Conservation (phyloP, 169 alveolate species). For the Eimeria falciformis region DNA sequence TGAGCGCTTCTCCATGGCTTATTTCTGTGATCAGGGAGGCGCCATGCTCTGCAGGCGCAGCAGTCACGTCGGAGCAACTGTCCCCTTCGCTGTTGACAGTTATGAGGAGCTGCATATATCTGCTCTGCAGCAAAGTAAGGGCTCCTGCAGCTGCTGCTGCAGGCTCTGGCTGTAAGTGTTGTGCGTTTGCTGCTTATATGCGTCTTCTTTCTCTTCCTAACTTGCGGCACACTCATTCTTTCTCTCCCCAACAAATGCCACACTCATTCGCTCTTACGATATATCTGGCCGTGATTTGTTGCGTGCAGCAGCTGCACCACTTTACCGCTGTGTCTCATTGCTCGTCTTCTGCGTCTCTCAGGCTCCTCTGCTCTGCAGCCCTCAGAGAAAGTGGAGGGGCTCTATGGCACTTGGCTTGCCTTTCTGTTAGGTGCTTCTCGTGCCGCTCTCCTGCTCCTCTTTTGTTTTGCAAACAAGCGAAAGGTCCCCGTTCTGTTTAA, state of each 20-base stretch:
- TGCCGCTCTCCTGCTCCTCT: conserved; percentile 45
- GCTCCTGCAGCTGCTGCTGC: conserved; percentile 35
- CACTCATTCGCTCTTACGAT: too few species aligned
- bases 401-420: background rate
- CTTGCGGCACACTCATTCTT: too few species aligned
- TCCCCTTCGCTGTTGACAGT: background rate
- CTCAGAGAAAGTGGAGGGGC: conserved; percentile 7
- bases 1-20: conserved; percentile 6
- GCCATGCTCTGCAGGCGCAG: conserved; percentile 37
- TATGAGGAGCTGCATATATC: background rate
- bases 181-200: background rate
- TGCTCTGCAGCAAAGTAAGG: conserved; percentile 49
- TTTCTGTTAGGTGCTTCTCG: conserved; percentile 10
- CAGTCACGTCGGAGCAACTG: background rate
- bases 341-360: background rate
- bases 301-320: background rate
- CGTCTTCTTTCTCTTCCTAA: background rate
- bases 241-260: too few species aligned
- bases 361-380: background rate
- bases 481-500: background rate
- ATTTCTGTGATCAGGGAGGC: conserved; percentile 3
- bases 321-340: background rate
- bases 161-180: background rate
- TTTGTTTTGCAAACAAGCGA: background rate
- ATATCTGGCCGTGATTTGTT: background rate